Percentiles rank a stretch among this genome's conserved stretches.
phyloP scores from a whole-genome alignment of 1,284 basidiomycete genomes.

The Irpex rosettiformis region DNA sequence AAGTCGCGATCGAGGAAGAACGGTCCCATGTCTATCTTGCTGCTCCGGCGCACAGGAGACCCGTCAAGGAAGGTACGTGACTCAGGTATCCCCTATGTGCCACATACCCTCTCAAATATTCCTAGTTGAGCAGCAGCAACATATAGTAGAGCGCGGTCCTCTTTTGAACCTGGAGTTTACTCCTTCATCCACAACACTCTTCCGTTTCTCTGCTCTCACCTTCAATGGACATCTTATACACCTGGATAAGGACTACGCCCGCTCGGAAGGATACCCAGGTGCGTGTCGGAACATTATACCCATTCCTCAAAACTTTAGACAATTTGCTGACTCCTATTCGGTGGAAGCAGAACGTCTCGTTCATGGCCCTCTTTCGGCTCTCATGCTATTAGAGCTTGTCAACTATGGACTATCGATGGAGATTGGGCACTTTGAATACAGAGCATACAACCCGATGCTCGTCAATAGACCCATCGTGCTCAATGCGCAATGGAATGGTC shows the following conservation, averaged over 20 bases:
- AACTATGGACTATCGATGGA: slow-evolving; percentile 41
- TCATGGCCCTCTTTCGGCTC: slow-evolving; percentile 77
- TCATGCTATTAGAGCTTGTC: slow-evolving; percentile 66
- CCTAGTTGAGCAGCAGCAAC: background rate
- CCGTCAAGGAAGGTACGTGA: slow-evolving; percentile 40
- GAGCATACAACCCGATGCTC: slow-evolving; percentile 71
- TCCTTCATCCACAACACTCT: slow-evolving; percentile 69
- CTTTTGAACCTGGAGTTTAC: slow-evolving; percentile 51
- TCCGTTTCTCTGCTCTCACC: slow-evolving; percentile 82
- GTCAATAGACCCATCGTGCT: slow-evolving; percentile 60
- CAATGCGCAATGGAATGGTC: slow-evolving; percentile 42
- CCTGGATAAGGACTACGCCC: slow-evolving; percentile 68
- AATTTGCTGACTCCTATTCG: background rate
- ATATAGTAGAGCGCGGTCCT: slow-evolving; percentile 38
- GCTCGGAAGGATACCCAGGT: slow-evolving; percentile 76
- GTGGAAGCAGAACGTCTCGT: slow-evolving; percentile 63
- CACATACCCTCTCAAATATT: background rate
- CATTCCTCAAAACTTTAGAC: background rate
- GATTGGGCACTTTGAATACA: slow-evolving; percentile 62
- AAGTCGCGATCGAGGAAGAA: slow-evolving; percentile 59
- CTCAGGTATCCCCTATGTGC: too few relatives aligned
- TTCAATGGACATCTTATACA: slow-evolving; percentile 79
- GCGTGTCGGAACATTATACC: slow-evolving; percentile 17
- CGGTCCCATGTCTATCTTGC: slow-evolving; percentile 74
- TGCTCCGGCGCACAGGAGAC: slow-evolving; percentile 29